Percentiles rank a stretch among this genome's conserved stretches.
Conservation (phyloP, 1,139 yeast genomes). For the Hemisphaericaspora xylofermentans region DNA sequence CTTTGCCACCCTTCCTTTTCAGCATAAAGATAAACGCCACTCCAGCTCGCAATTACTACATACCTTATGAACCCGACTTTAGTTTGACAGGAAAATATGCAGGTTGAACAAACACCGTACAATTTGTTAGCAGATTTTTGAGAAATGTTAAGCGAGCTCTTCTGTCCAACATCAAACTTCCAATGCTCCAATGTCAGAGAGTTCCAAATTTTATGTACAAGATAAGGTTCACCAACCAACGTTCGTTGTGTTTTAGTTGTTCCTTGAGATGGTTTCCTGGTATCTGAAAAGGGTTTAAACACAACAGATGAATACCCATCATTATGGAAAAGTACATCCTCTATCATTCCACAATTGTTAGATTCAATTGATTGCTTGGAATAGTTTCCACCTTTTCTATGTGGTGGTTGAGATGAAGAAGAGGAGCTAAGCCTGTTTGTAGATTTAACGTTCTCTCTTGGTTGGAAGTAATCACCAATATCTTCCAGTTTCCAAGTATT, state of each 20-base stretch:
- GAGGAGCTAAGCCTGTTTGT: background rate
- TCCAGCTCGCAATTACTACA: background rate
- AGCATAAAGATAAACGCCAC: background rate
- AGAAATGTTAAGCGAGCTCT: background rate
- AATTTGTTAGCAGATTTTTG: background rate
- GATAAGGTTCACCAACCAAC: background rate
- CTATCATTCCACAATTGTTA: background rate
- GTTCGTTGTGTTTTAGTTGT: slow-evolving; percentile 1
- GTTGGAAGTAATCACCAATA: background rate
- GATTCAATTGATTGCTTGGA: background rate
- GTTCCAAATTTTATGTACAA: background rate
- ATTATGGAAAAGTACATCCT: background rate
- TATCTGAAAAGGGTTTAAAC: background rate
- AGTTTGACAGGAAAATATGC: background rate
- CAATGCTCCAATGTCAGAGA: background rate
- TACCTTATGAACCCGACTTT: background rate
- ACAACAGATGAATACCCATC: background rate
- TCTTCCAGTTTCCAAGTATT: background rate
- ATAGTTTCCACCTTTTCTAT: background rate
- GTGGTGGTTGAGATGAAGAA: background rate
- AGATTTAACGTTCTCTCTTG: background rate
- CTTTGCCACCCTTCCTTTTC: background rate
- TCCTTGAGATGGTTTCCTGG: background rate
- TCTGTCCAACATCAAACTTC: background rate
- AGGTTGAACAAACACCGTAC: background rate